phyloP scores from a whole-genome alignment of 2,329 filamentous ascomycete species.

The Cadophora malorum region DNA sequence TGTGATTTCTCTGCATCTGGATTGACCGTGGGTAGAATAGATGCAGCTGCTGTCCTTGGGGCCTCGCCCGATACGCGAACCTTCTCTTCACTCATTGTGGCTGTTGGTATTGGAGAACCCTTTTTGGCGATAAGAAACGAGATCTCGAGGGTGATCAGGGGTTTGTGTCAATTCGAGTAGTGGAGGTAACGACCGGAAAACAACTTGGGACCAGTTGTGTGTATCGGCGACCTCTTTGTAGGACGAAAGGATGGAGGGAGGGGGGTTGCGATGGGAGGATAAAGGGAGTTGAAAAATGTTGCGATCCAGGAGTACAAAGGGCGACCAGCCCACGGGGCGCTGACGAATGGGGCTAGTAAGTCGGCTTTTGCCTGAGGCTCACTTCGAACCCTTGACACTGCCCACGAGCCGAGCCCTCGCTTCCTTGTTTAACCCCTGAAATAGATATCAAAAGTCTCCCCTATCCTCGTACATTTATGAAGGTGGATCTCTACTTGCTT shows the following conservation, averaged over 20 bases:
- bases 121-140: conserved; percentile 19
- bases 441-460: background rate
- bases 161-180: conserved; percentile 18
- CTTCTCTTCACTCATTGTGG: conserved; percentile 78
- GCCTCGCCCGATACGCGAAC: conserved; percentile 81
- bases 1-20: conserved; percentile 66
- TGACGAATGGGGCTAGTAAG: conserved; percentile 8
- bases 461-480: background rate
- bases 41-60: conserved; percentile 61
- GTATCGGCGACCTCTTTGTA: conserved; percentile 23
- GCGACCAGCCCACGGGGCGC: background rate
- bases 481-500: background rate
- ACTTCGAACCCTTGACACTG: background rate
- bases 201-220: conserved; percentile 9
- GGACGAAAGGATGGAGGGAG: conserved; percentile 8
- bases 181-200: conserved; percentile 30
- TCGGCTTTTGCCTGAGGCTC: conserved; percentile 4
- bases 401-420: background rate
- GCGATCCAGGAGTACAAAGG: background rate
- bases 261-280: conserved; percentile 2
- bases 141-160: conserved; percentile 28
- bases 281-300: conserved; percentile 12
- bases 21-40: conserved; percentile 81
- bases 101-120: conserved; percentile 33
- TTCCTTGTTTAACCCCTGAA: background rate